Percentiles rank a stretch among this genome's conserved stretches.
Evolutionary conservation across 148 eudicot species (phyloP).

Genomic region (Tetragonia tetragonoides): DNA sequence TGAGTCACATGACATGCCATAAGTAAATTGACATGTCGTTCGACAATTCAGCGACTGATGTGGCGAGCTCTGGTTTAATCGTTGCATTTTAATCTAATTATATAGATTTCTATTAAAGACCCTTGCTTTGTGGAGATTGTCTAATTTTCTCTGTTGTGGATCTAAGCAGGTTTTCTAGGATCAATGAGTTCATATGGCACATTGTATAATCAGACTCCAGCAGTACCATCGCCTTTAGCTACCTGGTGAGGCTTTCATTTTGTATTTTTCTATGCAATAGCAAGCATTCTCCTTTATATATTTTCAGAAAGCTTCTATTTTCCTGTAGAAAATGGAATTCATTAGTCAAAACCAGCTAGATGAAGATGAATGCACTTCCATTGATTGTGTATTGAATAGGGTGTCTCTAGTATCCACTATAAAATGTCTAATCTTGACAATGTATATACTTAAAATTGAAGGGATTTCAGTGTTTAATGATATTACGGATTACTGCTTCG

Average conservation of each 20-base stretch:
- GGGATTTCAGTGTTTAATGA: not conserved
- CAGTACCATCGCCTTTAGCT: conserved; percentile 37
- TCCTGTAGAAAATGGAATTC: not conserved
- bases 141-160: conserved; percentile 13
- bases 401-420: not conserved
- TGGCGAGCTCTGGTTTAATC: not conserved
- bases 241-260: conserved; percentile 61
- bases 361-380: not conserved
- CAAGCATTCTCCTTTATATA: not conserved
- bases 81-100: not conserved
- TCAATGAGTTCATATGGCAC: conserved; percentile 81
- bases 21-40: too few relatives aligned
- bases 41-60: too few relatives aligned
- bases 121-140: not conserved
- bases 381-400: not conserved
- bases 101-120: conserved; percentile 3
- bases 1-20: too few relatives aligned
- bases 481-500: not conserved
- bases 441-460: not conserved
- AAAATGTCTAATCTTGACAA: not conserved
- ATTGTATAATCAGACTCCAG: conserved; percentile 56
- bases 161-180: conserved; percentile 76
- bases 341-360: not conserved
- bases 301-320: not conserved
- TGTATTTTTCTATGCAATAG: not conserved